Evolutionary conservation across 768 basidiomycete species (phyloP), one percentile per base, ranked within the genome.

Genomic region (Phanerochaete sordida): DNA sequence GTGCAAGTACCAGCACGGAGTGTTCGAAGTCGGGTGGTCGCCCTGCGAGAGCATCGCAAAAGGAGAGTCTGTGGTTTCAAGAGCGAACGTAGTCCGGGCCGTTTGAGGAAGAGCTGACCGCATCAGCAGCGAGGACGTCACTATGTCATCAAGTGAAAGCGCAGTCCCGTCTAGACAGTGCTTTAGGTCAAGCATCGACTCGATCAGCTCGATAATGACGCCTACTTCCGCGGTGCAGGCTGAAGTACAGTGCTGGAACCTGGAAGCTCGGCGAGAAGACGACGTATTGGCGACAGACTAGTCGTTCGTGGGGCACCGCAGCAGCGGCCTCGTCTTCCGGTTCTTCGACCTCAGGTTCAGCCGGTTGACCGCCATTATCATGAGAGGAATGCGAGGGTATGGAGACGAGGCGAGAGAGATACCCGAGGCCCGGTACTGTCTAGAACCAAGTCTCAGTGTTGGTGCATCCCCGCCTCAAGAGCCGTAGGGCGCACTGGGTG

Each of bases 191-290:
- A 47, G 61, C 35, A 37, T 26, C 53, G 30, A 62, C 55, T 61
- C 50, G 57, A 47, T 54, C 16, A 57, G 48, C 23, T 48, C 56
- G 53, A 53, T 47, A 45, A 28, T 52, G 57, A 87, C n/a, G 53
- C 92, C 70, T 68, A 94, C 93, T 82, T 47, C 80, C 70, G 65
- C 84, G 79, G 62, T 87, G 81, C 15, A 89, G 73, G 3, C 83
- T 81, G 72, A 95, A 93, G 74, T 93, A 95, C 67, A 96, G 88
- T 0, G 85, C 81, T 7, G 94, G 94, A 1, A 92, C 91, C 66
- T 81, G 84, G 69, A 88, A 96, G 0, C 90, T 88, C 11, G 87
- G 75, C 27, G 92, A 94, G 69, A 84, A 88, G 31, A 86, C 87
- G 56, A 95, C 75, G 60, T 84, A 87, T 72, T 94, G 88, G 49